Base-by-base conservation (phyloP, 176 grass and related monocot genomes). In the Oryza nivara region DNA sequence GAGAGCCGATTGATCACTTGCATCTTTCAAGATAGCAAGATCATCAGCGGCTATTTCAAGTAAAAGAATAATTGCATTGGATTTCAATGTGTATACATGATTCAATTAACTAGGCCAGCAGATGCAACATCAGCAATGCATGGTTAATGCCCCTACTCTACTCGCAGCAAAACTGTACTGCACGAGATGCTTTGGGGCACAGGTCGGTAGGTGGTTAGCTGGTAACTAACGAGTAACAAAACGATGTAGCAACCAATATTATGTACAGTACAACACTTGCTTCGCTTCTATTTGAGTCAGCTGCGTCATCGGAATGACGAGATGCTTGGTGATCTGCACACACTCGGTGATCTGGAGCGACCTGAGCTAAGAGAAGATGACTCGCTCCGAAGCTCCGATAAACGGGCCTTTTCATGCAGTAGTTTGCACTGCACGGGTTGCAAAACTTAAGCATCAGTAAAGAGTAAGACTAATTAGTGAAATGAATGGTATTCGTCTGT, bases 361-460 rank as follows among this genome's bases (percentile, higher is more conserved):
- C 20, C 86, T 58, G 71, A 74, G 70, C 70, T 68, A 45, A 44
- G 7, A 15, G 85, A 86, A 7, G 82, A 90, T 0, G 88, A 74
- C 11, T 88, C 85, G 6, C 79, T 84, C 30, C 70, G 74, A 9
- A 94, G 86, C 60, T 77, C 79, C 0, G 58, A 86, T n/a, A 94
- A 70, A 7, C 92, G 90, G 67, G 73, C 14, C 35, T 94, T 92
- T 46, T 94, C 92, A 48, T 51, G 70, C 70, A 90, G 25, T 41
- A 94, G 16, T 77, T 92, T 94, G 38, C 90, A 88, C 92, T 94
- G 75, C 58, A 80, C 22, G 35, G 19, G 11, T 54, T 45, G 47
- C 2, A 47, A 45, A 7, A 82, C 22, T 36, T 32, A 15, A 68
- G 70, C 30, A 45, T 81, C 30, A 79, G 4, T 14, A 49, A 60